These are phyloP conservation scores for Pleurotus citrinopileatus DNA, from an alignment of 768 basidiomycete genomes.

Conservation along the genomic window DNA sequence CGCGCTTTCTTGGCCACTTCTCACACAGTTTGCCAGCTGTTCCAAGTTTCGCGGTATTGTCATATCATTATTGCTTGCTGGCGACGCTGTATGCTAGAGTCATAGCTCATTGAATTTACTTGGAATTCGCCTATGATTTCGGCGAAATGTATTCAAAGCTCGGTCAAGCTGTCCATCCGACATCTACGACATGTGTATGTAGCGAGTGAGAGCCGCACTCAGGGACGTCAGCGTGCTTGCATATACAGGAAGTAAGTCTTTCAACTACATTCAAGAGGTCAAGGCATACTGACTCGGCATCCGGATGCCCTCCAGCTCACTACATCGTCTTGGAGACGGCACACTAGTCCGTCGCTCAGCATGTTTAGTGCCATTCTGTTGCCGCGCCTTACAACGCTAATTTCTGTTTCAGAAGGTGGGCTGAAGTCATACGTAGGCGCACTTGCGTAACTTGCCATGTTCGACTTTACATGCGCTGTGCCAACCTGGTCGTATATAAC, in stretches of 20 bases:
- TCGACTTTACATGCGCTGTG: conserved; percentile 6
- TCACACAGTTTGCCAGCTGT: not conserved
- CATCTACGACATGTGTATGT: conserved; percentile 3
- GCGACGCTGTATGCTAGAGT: too few species aligned
- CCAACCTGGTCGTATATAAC: conserved; percentile 8
- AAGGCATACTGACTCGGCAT: conserved; percentile 1
- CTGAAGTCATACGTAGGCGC: not conserved
- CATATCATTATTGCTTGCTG: too few species aligned
- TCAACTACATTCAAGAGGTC: conserved; percentile 7
- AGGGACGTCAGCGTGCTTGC: too few species aligned
- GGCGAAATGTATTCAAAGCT: not conserved
- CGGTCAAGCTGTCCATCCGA: not conserved
- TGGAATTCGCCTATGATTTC: not conserved
- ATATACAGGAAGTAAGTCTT: not conserved
- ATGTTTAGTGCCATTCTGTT: conserved; percentile 9
- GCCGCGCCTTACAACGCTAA: not conserved
- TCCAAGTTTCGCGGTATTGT: not conserved
- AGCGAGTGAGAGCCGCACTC: too few species aligned
- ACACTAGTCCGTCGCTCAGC: not conserved
- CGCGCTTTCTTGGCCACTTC: not conserved
- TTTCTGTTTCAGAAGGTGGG: not conserved
- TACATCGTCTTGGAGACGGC: conserved; percentile 8
- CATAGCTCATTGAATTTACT: too few species aligned
- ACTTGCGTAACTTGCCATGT: not conserved
- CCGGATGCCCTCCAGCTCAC: conserved; percentile 1